Conservation (phyloP, 2,329 filamentous ascomycete genomes). For the Alternaria angustiovoidea region DNA sequence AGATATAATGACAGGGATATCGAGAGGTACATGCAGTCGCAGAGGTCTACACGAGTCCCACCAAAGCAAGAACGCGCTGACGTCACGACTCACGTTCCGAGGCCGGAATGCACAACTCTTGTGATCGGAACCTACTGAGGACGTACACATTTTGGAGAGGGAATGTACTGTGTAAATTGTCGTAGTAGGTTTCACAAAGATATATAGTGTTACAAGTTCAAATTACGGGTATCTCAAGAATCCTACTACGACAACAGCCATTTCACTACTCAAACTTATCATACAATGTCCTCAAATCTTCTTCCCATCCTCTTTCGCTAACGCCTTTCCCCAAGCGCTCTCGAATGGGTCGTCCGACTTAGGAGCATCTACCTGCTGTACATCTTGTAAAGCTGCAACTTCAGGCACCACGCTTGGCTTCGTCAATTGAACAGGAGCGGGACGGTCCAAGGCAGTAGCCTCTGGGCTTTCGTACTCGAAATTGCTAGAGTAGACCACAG, state of each 20-base stretch:
- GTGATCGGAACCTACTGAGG: neutral
- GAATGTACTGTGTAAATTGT: too few relatives aligned
- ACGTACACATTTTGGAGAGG: neutral
- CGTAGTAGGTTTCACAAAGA: neutral
- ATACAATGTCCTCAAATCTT: slow-evolving; percentile 10
- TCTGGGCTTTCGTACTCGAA: slow-evolving; percentile 64
- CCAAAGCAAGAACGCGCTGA: slow-evolving; percentile 19
- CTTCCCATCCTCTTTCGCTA: slow-evolving; percentile 55
- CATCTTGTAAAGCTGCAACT: slow-evolving; percentile 62
- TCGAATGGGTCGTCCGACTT: slow-evolving; percentile 66
- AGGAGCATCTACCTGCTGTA: slow-evolving; percentile 22
- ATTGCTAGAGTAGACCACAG: slow-evolving; percentile 87
- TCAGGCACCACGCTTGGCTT: slow-evolving; percentile 58
- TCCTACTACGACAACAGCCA: slow-evolving; percentile 6
- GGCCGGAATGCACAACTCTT: slow-evolving; percentile 6
- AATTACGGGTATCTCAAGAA: slow-evolving; percentile 31
- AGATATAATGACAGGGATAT: neutral
- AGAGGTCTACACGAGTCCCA: slow-evolving; percentile 1
- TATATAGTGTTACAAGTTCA: slow-evolving; percentile 10
- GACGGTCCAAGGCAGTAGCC: slow-evolving; percentile 15
- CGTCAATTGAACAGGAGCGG: slow-evolving; percentile 57
- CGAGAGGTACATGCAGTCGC: neutral
- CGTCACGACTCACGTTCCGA: slow-evolving; percentile 32
- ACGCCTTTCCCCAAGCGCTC: slow-evolving; percentile 73
- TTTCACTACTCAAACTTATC: slow-evolving; percentile 9